Base-by-base conservation (phyloP, 345 rosid genomes). In the Ceriops tagal region DNA sequence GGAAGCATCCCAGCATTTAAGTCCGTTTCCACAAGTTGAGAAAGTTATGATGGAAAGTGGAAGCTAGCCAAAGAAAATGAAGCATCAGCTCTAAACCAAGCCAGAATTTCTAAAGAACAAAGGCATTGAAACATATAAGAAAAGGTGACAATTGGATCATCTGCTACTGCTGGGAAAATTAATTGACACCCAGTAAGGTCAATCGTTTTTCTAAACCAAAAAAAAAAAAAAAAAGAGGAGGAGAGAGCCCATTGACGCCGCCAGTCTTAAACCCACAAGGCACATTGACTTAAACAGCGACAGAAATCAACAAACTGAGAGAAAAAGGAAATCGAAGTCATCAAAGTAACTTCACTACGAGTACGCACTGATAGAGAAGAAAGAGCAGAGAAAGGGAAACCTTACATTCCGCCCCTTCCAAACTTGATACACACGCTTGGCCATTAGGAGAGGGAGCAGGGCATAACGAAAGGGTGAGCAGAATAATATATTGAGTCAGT, bases 361-460 rank as follows among this genome's bases (percentile, higher is more conserved):
- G 10, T 15, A 56, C 30, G 19, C 49, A 43, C 3, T 43, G 16
- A 24, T 24, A 27, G 28, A 30, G 15, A 19, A 24, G 26, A 24
- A 24, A 11, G 7, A n/a, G 28, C 3, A 43, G 59, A 62, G 43
- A 65, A 43, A 43, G 56, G 19, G 6, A 28, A 66, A 53, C 19
- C 85, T 64, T 59, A 83, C 89, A 79, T 85, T 85, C 43, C 71
- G 76, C 21, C 85, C 89, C 76, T 79, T 81, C 89, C 89, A 81
- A 53, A 49, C 81, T 78, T 85, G 85, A 57, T 77, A 83, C 8
- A 75, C 77, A 39, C 82, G 87, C 68, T 58, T 69, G 28, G 87
- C 80, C 84, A 83, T 85, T 56, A 67, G 51, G 26, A 64, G 76
- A 31, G 35, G 59, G n/a, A 66, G 72, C 31, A 28, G 37, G 37